These are phyloP conservation scores for Raphanus raphanistrum DNA, from an alignment of 345 rosid species.

Conservation along the genomic window DNA sequence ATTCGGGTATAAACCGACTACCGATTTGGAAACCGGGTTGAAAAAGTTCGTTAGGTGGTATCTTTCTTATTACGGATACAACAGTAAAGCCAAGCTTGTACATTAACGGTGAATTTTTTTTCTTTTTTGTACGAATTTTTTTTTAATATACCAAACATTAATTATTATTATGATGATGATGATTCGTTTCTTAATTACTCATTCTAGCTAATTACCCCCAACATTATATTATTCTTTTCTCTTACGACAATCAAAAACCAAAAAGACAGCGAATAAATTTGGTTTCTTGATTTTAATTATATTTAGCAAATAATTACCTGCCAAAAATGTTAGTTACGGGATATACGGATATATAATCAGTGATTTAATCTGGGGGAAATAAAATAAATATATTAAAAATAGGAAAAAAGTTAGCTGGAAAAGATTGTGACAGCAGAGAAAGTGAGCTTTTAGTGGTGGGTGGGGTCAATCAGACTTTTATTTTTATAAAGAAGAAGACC, in stretches of 20 bases:
- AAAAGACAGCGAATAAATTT: slow-evolving; percentile 8
- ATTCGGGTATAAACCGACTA: slow-evolving; percentile 77
- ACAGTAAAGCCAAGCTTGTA: slow-evolving; percentile 50
- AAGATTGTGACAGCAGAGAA: slow-evolving; percentile 29
- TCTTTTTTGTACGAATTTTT: slow-evolving; percentile 7
- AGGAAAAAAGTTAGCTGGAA: slow-evolving; percentile 24
- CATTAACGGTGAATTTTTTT: slow-evolving; percentile 31
- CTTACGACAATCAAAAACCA: not conserved
- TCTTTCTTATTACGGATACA: slow-evolving; percentile 73
- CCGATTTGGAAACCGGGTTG: slow-evolving; percentile 85
- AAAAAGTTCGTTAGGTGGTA: slow-evolving; percentile 82
- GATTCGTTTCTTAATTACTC: slow-evolving; percentile 22
- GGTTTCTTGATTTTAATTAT: not conserved
- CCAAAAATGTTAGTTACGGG: slow-evolving; percentile 21
- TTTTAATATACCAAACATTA: not conserved
- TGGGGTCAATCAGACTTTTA: slow-evolving; percentile 16
- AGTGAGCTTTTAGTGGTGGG: slow-evolving; percentile 7
- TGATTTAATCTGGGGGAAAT: not conserved
- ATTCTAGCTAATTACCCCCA: not conserved
- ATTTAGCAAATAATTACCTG: slow-evolving; percentile 13
- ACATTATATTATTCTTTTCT: slow-evolving; percentile 19
- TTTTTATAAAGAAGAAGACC: slow-evolving; percentile 10
- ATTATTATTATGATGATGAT: slow-evolving; percentile 1
- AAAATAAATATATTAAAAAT: not conserved
- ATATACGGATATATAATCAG: slow-evolving; percentile 7